Conservation (phyloP, 2,329 filamentous ascomycete species). For the Colletotrichum truncatum region DNA sequence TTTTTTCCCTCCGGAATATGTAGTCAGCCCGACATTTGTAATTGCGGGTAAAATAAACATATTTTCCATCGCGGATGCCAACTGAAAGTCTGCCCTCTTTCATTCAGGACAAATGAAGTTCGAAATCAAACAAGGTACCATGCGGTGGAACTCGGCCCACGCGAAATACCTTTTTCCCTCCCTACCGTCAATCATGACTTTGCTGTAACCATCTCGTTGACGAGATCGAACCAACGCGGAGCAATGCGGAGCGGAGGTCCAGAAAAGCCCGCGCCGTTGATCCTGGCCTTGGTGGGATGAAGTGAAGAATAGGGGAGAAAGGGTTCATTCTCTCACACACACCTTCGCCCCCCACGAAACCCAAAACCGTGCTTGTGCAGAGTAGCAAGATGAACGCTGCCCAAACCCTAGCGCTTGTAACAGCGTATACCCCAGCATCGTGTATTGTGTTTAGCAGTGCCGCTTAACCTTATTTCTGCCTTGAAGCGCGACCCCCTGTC, state of each 20-base stretch:
- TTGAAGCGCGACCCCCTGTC: background rate
- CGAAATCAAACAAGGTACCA: background rate
- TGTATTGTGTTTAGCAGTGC: background rate
- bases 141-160: background rate
- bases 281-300: background rate
- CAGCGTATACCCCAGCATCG: background rate
- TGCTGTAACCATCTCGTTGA: background rate
- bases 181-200: background rate
- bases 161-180: background rate
- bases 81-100: background rate
- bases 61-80: background rate
- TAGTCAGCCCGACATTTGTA: background rate
- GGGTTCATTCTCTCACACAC: background rate
- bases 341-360: background rate
- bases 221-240: background rate
- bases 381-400: slow-evolving; percentile 13
- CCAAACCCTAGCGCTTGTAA: slow-evolving; percentile 1
- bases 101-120: background rate
- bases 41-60: too few relatives aligned
- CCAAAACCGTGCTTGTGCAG: background rate
- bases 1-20: background rate
- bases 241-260: background rate
- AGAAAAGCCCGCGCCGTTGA: slow-evolving; percentile 2
- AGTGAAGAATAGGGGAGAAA: background rate
- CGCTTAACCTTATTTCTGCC: slow-evolving; percentile 14